Conservation (phyloP, 2,329 filamentous ascomycete species). For the Aspergillus ochraceus region DNA sequence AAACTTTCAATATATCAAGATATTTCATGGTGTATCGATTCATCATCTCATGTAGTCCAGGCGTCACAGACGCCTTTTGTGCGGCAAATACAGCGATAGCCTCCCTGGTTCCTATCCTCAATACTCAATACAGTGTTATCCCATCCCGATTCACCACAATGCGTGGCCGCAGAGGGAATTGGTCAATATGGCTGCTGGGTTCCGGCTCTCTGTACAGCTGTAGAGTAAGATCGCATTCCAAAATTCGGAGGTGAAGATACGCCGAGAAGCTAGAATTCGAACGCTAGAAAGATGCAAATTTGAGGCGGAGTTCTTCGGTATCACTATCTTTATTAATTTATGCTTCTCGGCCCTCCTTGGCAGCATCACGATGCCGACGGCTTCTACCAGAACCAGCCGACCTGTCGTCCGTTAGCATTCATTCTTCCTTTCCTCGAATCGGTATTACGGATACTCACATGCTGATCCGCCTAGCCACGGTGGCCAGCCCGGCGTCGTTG, state of each 20-base stretch:
- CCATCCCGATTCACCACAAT: conserved; percentile 10
- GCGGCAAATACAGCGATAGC: conserved; percentile 22
- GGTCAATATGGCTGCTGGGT: neutral
- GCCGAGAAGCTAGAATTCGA: neutral
- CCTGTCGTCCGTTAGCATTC: conserved; percentile 27
- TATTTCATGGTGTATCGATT: conserved; percentile 27
- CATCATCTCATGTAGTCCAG: conserved; percentile 30
- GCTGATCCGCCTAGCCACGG: conserved; percentile 87
- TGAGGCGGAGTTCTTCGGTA: conserved; percentile 5
- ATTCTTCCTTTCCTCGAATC: neutral
- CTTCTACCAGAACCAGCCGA: conserved; percentile 40
- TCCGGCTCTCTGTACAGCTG: conserved; percentile 12
- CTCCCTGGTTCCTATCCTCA: conserved; percentile 16
- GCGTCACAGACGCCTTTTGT: conserved; percentile 29
- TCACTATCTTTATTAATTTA: conserved; percentile 2
- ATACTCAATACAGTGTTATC: conserved; percentile 19
- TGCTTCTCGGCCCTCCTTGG: conserved; percentile 27
- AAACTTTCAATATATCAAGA: neutral
- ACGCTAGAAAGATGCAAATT: conserved; percentile 3
- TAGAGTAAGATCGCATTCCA: conserved; percentile 9
- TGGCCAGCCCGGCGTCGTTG: conserved; percentile 83
- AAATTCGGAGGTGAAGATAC: conserved; percentile 1
- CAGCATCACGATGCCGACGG: conserved; percentile 33
- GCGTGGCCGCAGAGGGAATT: conserved; percentile 1
- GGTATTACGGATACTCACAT: conserved; percentile 66